Evolutionary conservation across 495 filamentous ascomycete species (phyloP), one percentile per base, ranked within the genome.

Genomic region (Hyaloscypha finlandica): DNA sequence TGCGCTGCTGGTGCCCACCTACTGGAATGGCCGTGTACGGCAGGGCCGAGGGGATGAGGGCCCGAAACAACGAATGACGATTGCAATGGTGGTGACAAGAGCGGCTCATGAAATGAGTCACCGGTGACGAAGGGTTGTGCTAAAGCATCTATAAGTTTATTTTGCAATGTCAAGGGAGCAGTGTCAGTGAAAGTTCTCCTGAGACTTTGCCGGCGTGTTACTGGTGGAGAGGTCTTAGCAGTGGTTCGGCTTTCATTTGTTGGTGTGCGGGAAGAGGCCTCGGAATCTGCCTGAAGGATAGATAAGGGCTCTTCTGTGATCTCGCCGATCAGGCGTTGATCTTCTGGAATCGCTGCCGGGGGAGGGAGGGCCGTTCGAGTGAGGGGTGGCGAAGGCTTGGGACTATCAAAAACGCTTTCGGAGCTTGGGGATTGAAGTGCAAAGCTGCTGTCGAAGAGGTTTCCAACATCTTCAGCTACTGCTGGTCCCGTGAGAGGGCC

Each of bases 1-100:
- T 99, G 96, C 20, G 93, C 90, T 33, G 93, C 91, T 8, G 93
- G 94, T 8, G 90, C 90, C 88, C 90, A 97, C 74, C 96, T 89
- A 74, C 88, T 94, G 65, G 92, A 87, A 78, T 97, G 94, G 29
- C 90, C 91, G 74, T 94, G 92, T 31, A 92, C 83, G 32, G 84
- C 79, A 20, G 78, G 72, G 3, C 79, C 74, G 12, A 81, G 35
- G 39, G 71, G 73, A 64, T 75, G 73, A 31, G 74, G 70, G 4
- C 76, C 67, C 14, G 80, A 69, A 8, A 70, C 62, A 60, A 66
- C 68, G 45, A 68, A 69, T 52, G 77, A 69, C 14, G 84, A 82
- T 32, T 81, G 72, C 45, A 31, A 56, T 29, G 77, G 77, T 58
- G 77, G 83, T 42, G 79, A 82, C 29, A 76, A 30, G 6, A 78